Base-by-base conservation (phyloP, 1,284 basidiomycete genomes). In the Neotropicomus parvogracilis region DNA sequence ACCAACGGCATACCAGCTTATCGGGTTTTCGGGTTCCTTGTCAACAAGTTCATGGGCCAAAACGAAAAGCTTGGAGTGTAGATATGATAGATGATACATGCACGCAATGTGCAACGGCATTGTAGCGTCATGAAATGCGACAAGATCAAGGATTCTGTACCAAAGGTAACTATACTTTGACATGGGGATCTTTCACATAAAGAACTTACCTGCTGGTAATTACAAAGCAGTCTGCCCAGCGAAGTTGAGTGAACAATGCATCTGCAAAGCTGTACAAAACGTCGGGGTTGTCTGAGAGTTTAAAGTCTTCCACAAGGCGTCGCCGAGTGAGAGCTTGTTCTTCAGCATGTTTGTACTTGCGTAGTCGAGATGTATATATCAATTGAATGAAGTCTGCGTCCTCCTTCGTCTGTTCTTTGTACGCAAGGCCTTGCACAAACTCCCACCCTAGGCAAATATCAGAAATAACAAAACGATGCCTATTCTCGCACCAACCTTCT, bases 1-100 rank as follows among this genome's bases (percentile, higher is more conserved):
- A 0, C 95, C 97, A 17, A 98, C 97, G 3, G 95, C 94, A 68
- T 98, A 99, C 97, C 97, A 99, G 55, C 91, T 93, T 40, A 92
- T 81, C 0, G 93, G 85, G 35, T 88, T 86, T 59, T 95, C 90
- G 0, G 97, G 95, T 61, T 97, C 93, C 40, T 83, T 82, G 43
- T 97, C 91, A 11, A 98, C 94, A 58, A 99, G 79, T 59, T 95
- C 89, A 63, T 99, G 97, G 0, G 97, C 95, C 26, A 99, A 78
- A 54, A 99, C 84, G 70, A 97, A 99, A 2, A 99, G 79, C 54
- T 88, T 86, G 1, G 94, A 93, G 55, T 94, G 89, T 11, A 98
- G 75, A 63, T 95, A 85, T 16, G 85, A 82, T 21, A 99, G 78
- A 68, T 98, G 93, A 63, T 94, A 89, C 89, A 98, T 95, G 78